A percentile compares a stretch with the other conserved stretches of the same genome.
These are phyloP conservation scores for Amaranthus tricolor DNA, from an alignment of 179 eudicot genomes.

Conservation along the genomic window DNA sequence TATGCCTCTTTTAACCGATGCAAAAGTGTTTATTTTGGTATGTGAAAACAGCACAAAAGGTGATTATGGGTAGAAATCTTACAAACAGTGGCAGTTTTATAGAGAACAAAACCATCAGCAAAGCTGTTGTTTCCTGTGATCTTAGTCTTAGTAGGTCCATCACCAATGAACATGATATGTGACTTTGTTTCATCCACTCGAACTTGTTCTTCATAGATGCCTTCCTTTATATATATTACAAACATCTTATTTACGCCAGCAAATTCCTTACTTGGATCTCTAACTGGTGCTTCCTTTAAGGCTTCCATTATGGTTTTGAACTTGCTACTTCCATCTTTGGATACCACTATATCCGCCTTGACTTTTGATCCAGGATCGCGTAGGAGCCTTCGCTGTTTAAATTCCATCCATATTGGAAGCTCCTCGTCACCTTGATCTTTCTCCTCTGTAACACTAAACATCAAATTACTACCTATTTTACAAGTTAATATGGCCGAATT, in stretches of 20 bases:
- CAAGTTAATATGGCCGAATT: too few relatives aligned
- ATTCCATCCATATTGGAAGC: conserved; percentile 26
- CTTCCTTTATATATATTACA: conserved; percentile 40
- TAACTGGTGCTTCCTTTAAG: conserved; percentile 19
- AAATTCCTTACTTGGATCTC: not conserved
- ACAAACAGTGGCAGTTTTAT: conserved; percentile 41
- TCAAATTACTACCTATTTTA: not conserved
- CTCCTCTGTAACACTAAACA: not conserved
- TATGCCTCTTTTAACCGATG: too few relatives aligned
- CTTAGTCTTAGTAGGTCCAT: conserved; percentile 45
- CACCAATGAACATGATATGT: conserved; percentile 40
- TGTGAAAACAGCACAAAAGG: not conserved
- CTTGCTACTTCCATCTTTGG: conserved; percentile 58
- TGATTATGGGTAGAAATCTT: conserved; percentile 9
- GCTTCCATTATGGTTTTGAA: conserved; percentile 50
- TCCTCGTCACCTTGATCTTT: not conserved
- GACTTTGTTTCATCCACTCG: conserved; percentile 22
- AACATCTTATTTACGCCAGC: not conserved
- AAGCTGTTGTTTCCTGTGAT: conserved; percentile 29
- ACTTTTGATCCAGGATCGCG: conserved; percentile 2
- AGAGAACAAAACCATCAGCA: conserved; percentile 28
- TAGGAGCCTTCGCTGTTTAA: conserved; percentile 26
- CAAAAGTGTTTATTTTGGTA: too few relatives aligned
- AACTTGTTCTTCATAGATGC: conserved; percentile 40
- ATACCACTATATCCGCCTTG: conserved; percentile 47